Evolutionary conservation across 169 alveolate species (phyloP), one percentile per base, ranked within the genome.

Genomic region (Neospora caninum): DNA sequence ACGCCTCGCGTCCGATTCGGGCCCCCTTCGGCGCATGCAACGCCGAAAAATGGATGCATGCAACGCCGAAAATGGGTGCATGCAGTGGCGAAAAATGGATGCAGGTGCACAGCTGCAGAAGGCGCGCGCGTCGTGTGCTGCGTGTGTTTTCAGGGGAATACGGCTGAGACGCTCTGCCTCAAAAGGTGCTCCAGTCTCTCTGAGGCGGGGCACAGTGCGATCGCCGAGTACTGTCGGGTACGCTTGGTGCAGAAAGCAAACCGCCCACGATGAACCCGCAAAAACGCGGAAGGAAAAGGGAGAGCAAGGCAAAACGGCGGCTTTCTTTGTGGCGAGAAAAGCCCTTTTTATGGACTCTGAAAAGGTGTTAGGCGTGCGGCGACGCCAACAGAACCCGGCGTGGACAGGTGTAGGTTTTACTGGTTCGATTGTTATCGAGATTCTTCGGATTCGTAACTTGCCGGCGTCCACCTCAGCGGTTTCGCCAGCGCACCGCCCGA

Each of bases 191-290:
- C 45, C 64, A 25, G 88, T 53, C 69, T 88, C 86, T 53, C 88
- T 67, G 94, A 93, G 36, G 92, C 86, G 0, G 95, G 94, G 27
- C 92, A 64, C 64, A 86, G 84, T 7, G 88, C 94, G 6, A 34
- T 88, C 41, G 95, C 95, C 64, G 93, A 84, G 36, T 69, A 78
- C 94, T 93, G 94, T 92, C 88, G 88, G 0, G 94, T 53, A 49
- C 25, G 93, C 7, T 0, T 9, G 4, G 10, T 36, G n/a, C 67
- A 43, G 88, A 80, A 49, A 49, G 58, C 4, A 49, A 49, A 13
- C 13, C 58, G 58, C 58, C 58, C 4, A 13, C 58, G 13, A 4
- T 7, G 13, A 13, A 49, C 58, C n/a, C n/a, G n/a, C n/a, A n/a
- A n/a, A n/a, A n/a, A n/a, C n/a, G n/a, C n/a, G n/a, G n/a, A n/a